Evolutionary conservation across 2,329 filamentous ascomycete genomes (phyloP), one percentile per base, ranked within the genome.

Genomic region (Lithohypha guttulata): DNA sequence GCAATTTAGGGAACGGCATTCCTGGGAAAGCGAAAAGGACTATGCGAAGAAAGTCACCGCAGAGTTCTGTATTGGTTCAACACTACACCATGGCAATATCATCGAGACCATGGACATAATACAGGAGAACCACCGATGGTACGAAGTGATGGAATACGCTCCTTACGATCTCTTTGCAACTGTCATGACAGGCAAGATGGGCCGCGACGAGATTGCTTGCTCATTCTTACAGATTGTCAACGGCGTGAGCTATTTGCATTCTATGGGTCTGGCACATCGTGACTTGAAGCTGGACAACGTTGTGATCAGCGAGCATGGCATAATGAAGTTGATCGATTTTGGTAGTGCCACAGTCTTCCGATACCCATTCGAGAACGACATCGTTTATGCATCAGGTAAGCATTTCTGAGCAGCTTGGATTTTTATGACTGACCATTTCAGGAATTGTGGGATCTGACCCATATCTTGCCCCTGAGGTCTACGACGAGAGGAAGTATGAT

Each of bases 281-380:
- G 91, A 98, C 67, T 57, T 98, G 53, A 98, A 98, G 63, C 65
- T 98, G 52, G 91, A 98, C 64, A 98, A 98, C 52, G 91, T 98
- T 14, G 91, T 98, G 19, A 87, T 98, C 43, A 96, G 87, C 56
- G 84, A 93, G 55, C 77, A 82, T 54, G 91, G 91, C 2, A 96
- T 98, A 53, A 94, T 98, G 86, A 98, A 98, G 63, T 83, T 98
- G 48, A 98, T 98, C 54, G 91, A 98, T 60, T 98, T 98, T 62
- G 91, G 91, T 18, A 96, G 87, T 63, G 89, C 91, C 1, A 87
- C 91, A 50, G 89, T 98, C 27, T 98, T 94, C 66, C 79, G 84
- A 54, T 98, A 98, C 68, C 91, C 91, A 0, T 96, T 98, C 55
- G 91, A 98, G 62, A 86, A 79, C 49, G 84, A 84, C 37, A 77